phyloP scores from a whole-genome alignment of 1,139 yeast species.

The Protomyces lactucae-debilis region DNA sequence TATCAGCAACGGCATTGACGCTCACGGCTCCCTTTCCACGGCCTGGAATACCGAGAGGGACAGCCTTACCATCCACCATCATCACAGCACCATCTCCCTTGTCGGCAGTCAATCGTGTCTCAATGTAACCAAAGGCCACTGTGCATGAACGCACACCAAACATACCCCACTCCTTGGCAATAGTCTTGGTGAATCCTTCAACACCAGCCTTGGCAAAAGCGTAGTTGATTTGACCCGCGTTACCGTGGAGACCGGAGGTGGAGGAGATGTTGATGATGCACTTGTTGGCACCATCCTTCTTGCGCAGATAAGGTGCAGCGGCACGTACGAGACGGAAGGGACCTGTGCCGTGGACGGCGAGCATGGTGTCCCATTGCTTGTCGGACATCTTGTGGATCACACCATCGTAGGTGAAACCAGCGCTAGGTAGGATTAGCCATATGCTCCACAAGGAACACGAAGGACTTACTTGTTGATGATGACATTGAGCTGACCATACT shows the following conservation, averaged over 20 bases:
- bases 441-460: background rate
- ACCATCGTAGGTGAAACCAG: constrained; percentile 26
- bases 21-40: constrained; percentile 15
- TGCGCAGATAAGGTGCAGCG: constrained; percentile 42
- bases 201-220: constrained; percentile 74
- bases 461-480: constrained; percentile 17
- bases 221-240: constrained; percentile 95
- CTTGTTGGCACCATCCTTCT: constrained; percentile 23
- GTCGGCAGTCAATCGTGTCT: constrained; percentile 25
- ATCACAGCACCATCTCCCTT: constrained; percentile 23
- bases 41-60: constrained; percentile 25
- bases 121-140: constrained; percentile 27
- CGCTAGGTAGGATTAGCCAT: background rate
- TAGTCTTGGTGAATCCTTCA: constrained; percentile 74
- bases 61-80: constrained; percentile 26
- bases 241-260: constrained; percentile 95
- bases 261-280: constrained; percentile 82
- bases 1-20: constrained; percentile 24
- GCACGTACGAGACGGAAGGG: constrained; percentile 78
- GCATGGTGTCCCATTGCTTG: constrained; percentile 72
- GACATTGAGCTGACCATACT: constrained; percentile 23
- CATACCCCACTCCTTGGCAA: constrained; percentile 36
- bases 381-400: constrained; percentile 68
- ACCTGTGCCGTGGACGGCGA: constrained; percentile 77
- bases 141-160: constrained; percentile 25